These are phyloP conservation scores for Tieghemiomyces parasiticus DNA, from an alignment of 192 early-diverging fungal species.

Conservation along the genomic window DNA sequence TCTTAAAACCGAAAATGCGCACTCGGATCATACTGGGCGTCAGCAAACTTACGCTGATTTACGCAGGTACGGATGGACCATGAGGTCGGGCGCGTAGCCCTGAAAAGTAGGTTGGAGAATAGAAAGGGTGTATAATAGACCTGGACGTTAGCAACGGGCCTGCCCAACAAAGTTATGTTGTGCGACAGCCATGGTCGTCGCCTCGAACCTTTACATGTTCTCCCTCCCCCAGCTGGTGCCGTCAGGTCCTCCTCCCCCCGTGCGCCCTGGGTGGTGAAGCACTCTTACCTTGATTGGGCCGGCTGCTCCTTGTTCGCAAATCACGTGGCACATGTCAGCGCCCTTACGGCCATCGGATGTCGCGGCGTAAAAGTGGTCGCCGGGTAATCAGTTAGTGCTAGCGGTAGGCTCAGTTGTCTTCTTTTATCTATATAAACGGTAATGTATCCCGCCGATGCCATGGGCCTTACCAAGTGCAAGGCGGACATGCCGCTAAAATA, in stretches of 20 bases:
- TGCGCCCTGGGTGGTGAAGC: too few species aligned
- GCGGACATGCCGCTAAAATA: conserved; percentile 68
- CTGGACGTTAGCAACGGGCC: background rate
- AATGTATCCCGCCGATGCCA: conserved; percentile 3
- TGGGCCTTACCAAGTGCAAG: conserved; percentile 42
- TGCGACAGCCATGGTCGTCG: too few species aligned
- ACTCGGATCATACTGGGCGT: too few species aligned
- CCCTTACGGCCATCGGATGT: conserved; percentile 36
- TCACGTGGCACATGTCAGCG: conserved; percentile 67
- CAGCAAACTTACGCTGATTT: conserved; percentile 13
- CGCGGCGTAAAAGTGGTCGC: background rate
- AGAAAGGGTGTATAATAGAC: background rate
- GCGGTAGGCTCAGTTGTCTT: background rate
- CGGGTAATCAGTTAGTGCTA: background rate
- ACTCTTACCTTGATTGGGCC: conserved; percentile 52
- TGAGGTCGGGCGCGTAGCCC: conserved; percentile 66
- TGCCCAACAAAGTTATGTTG: too few species aligned
- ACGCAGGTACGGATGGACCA: conserved; percentile 81
- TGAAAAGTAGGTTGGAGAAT: conserved; percentile 5
- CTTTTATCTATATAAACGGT: background rate
- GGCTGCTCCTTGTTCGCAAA: conserved; percentile 70
- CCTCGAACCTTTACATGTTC: too few species aligned
- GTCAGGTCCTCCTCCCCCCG: too few species aligned
- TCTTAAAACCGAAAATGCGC: too few species aligned
- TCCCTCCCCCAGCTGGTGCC: too few species aligned